These are phyloP conservation scores for Akanthomyces lecanii DNA, from an alignment of 2,329 filamentous ascomycete species.

Conservation along the genomic window DNA sequence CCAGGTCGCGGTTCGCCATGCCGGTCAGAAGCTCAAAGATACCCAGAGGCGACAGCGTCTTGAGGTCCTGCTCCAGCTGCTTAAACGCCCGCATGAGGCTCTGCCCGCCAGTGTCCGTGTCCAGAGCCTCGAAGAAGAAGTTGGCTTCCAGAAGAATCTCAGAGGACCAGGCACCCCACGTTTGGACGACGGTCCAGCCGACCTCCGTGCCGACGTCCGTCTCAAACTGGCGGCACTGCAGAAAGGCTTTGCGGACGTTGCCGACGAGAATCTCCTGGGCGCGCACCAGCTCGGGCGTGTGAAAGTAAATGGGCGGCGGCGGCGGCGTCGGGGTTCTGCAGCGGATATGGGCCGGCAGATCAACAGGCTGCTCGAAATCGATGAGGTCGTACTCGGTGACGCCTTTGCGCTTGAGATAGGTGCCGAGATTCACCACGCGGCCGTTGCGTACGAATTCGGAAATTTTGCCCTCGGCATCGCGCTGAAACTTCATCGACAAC, in stretches of 20 bases:
- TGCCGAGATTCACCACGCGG: conserved; percentile 47
- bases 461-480: conserved; percentile 49
- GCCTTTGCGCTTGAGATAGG: conserved; percentile 50
- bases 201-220: conserved; percentile 35
- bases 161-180: conserved; percentile 42
- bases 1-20: conserved; percentile 41
- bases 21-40: conserved; percentile 41
- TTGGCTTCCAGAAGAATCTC: conserved; percentile 42
- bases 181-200: conserved; percentile 39
- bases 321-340: conserved; percentile 44
- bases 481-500: conserved; percentile 49
- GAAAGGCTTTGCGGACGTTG: conserved; percentile 42
- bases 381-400: conserved; percentile 50
- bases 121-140: conserved; percentile 38
- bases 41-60: conserved; percentile 39
- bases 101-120: conserved; percentile 37
- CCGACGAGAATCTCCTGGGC: conserved; percentile 41
- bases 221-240: conserved; percentile 42
- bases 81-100: conserved; percentile 41
- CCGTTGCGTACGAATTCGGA: conserved; percentile 51
- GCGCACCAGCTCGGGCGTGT: conserved; percentile 40
- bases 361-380: conserved; percentile 40
- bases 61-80: conserved; percentile 39
- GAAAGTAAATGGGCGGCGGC: conserved; percentile 38
- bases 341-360: conserved; percentile 40